Percentiles rank a stretch among this genome's conserved stretches.
These are phyloP conservation scores for Plasmodium malariae DNA, from an alignment of 169 alveolate species.

Conservation along the genomic window DNA sequence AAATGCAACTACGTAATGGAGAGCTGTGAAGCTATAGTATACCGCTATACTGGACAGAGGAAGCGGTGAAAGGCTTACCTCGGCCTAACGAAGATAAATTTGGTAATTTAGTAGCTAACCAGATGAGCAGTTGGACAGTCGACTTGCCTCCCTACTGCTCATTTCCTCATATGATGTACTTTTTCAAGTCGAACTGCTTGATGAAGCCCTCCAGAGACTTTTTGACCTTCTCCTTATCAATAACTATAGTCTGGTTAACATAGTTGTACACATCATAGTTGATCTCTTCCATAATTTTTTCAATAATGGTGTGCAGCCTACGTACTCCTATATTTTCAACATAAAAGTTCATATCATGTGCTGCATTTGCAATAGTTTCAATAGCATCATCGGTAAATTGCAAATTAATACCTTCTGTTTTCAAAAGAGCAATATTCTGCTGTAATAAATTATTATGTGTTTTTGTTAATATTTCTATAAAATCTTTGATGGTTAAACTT, in stretches of 20 bases:
- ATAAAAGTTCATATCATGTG: slow-evolving; percentile 86
- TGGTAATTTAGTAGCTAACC: too few relatives aligned
- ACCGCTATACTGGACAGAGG: too few relatives aligned
- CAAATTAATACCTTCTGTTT: slow-evolving; percentile 87
- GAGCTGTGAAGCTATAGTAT: too few relatives aligned
- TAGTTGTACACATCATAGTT: slow-evolving; percentile 62
- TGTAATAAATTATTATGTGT: slow-evolving; percentile 88
- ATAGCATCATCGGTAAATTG: slow-evolving; percentile 86
- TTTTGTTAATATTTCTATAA: slow-evolving; percentile 85
- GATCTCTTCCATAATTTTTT: slow-evolving; percentile 79
- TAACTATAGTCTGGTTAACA: slow-evolving; percentile 45
- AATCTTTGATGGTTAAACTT: slow-evolving; percentile 87
- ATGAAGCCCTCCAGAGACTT: slow-evolving; percentile 64
- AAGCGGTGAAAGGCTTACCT: too few relatives aligned
- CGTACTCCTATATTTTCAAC: slow-evolving; percentile 94
- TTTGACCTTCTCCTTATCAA: slow-evolving; percentile 62
- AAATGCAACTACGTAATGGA: too few relatives aligned
- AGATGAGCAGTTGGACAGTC: too few relatives aligned
- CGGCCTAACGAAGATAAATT: too few relatives aligned
- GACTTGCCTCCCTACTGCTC: too few relatives aligned
- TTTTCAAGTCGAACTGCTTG: slow-evolving; percentile 70
- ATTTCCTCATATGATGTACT: slow-evolving; percentile 42
- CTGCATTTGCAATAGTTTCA: slow-evolving; percentile 78
- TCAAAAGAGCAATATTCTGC: slow-evolving; percentile 87
- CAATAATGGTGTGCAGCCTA: slow-evolving; percentile 91